Evolutionary conservation across 2,329 filamentous ascomycete genomes (phyloP), one percentile per base, ranked within the genome.

Genomic region (Amesomyces nigricolor): DNA sequence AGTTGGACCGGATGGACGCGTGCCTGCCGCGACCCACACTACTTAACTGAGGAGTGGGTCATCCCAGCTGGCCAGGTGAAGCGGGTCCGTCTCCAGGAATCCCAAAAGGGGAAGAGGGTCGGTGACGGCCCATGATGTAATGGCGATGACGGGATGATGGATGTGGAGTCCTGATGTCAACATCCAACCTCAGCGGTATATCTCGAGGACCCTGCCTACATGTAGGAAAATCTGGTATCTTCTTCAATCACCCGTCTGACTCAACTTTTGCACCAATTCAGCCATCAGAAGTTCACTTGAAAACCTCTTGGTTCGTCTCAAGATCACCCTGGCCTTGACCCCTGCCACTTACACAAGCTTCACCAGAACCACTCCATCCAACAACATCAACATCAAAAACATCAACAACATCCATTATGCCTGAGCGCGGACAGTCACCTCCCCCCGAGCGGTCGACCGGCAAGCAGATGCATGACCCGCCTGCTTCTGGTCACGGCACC

Each of bases 351-450:
- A 35, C 32, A 35, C 32, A 35, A 13, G 32, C 8, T 7, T 35
- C 32, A 9, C 11, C 32, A 13, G 9, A 35, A 35, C 13, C 19
- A 10, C n/a, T 44, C 32, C n/a, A 17, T 29, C n/a, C 17, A 46
- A 38, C 50, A 49, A 22, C 22, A 22, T n/a, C 22, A 17, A 39
- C 37, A 19, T 19, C 17, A 19, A 19, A 19, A 19, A 19, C 17
- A n/a, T 26, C 42, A 26, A 29, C 38, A 52, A 58, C 64, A 61
- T 58, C 62, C 69, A 83, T 61, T 66, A 89, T 90, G 87, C 85
- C 70, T 53, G 62, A 65, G 67, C 72, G 88, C 70, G 85, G 85
- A 67, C 81, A 95, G 73, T 95, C 90, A 32, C 91, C 90, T 59
- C 75, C 84, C 51, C 88, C 88, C 29, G 83, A 88, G 74, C 68